Conservation (phyloP, 2,329 filamentous ascomycete species). For the Calonectria montana region DNA sequence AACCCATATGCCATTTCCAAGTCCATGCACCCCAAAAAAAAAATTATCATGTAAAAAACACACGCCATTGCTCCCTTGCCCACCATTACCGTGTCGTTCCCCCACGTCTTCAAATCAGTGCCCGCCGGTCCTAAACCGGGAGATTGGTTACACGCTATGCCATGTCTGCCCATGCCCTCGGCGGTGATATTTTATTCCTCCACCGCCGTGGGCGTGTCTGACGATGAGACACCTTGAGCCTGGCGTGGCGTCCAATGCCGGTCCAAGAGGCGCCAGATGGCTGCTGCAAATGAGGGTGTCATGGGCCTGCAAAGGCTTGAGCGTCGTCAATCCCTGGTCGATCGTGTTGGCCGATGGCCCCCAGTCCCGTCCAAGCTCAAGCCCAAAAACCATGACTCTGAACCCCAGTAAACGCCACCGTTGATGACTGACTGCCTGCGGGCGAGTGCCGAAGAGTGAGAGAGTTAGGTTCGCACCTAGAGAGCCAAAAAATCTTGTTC, state of each 20-base stretch:
- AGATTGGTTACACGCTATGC: conserved; percentile 20
- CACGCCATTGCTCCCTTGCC: conserved; percentile 27
- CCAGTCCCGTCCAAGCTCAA: conserved; percentile 12
- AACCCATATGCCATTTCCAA: conserved; percentile 35
- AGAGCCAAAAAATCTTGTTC: conserved; percentile 38
- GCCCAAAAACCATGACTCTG: neutral
- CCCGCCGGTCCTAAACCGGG: conserved; percentile 11
- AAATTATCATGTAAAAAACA: conserved; percentile 18
- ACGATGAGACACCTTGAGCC: conserved; percentile 14
- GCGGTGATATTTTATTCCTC: conserved; percentile 27
- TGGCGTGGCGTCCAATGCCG: conserved; percentile 36
- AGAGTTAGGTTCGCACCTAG: conserved; percentile 42
- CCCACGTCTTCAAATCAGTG: conserved; percentile 9
- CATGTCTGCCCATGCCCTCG: conserved; percentile 7
- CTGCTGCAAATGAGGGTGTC: conserved; percentile 22
- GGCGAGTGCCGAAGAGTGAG: conserved; percentile 11
- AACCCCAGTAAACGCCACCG: conserved; percentile 12
- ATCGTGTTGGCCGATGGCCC: conserved; percentile 17
- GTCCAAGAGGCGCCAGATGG: conserved; percentile 14
- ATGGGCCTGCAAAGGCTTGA: conserved; percentile 17
- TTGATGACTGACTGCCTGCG: conserved; percentile 9
- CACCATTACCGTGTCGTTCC: conserved; percentile 24
- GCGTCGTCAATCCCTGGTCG: conserved; percentile 19
- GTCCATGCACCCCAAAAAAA: conserved; percentile 30
- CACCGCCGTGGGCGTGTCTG: conserved; percentile 17